Evolutionary conservation across 192 early-diverging fungal genomes (phyloP), one percentile per base, ranked within the genome.

Genomic region (Dispira parvispora): DNA sequence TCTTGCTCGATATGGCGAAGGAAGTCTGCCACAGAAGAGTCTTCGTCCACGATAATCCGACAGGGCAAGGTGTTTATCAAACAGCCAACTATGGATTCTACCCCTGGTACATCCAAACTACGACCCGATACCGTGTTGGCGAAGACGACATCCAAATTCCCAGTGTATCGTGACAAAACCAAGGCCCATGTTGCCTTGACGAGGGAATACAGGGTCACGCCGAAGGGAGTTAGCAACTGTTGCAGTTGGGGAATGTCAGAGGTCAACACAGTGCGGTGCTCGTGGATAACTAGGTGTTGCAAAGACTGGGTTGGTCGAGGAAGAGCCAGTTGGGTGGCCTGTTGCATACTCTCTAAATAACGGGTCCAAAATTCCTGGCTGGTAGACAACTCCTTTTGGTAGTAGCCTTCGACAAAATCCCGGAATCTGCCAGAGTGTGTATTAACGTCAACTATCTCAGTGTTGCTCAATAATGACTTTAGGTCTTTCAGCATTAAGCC

Each of bases 111-210:
- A 1, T 25, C 11, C 20, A 61, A 3, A 11, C 13, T 14, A 4
- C 58, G 32, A 0, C 58, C 58, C 8, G 58, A 43, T 16, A 61
- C 58, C 0, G 58, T 61, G 42, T 44, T 13, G 13, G 43, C 58
- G 20, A 61, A 61, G 2, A 61, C 43, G 0, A 61, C 58, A 5
- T n/a, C 42, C 43, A 18, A 0, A 16, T 61, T 32, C 6, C n/a
- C 42, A 8, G 32, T 61, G 14, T 61, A 61, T 0, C 11, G 0
- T 0, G 20, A n/a, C 18, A 61, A 44, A 0, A 61, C 8, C 18
- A 61, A 14, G 13, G 58, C 58, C 58, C 58, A 61, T 18, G 58
- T 21, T 16, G 58, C 38, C 25, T 42, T 27, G 32, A 60, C 38
- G 10, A 43, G 14, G 14, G 57, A 27, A 27, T 18, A 42, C 14